Conservation (phyloP, 192 early-diverging fungal genomes). For the Phlyctochytrium planicorne region DNA sequence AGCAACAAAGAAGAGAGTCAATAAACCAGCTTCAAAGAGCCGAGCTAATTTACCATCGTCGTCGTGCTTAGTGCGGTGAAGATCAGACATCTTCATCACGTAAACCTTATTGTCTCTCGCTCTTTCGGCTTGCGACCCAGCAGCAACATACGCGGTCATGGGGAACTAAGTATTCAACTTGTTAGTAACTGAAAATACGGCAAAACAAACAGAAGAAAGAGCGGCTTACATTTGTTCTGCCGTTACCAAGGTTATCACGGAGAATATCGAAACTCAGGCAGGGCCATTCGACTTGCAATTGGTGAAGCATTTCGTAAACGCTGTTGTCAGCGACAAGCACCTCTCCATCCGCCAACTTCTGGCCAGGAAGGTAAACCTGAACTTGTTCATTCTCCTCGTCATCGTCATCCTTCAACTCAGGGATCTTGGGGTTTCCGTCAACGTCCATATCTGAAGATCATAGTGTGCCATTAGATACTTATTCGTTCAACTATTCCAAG, state of each 20-base stretch:
- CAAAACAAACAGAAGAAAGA: slow-evolving; percentile 8
- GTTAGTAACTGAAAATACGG: background rate
- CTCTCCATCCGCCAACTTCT: slow-evolving; percentile 80
- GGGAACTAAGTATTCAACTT: slow-evolving; percentile 62
- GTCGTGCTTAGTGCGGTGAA: slow-evolving; percentile 91
- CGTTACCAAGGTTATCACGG: slow-evolving; percentile 77
- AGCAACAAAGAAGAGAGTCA: background rate
- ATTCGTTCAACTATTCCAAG: too few species aligned
- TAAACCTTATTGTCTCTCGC: slow-evolving; percentile 86
- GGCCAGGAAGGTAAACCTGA: slow-evolving; percentile 87
- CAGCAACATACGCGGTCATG: slow-evolving; percentile 87
- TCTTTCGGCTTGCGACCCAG: slow-evolving; percentile 88
- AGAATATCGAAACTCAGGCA: slow-evolving; percentile 96
- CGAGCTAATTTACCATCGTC: slow-evolving; percentile 43
- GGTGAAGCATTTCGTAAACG: slow-evolving; percentile 97
- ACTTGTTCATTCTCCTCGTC: slow-evolving; percentile 58
- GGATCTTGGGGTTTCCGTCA: slow-evolving; percentile 22
- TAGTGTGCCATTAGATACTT: too few species aligned
- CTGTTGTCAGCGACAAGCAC: slow-evolving; percentile 91
- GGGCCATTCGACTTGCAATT: slow-evolving; percentile 90
- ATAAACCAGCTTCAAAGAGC: slow-evolving; percentile 15
- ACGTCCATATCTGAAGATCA: slow-evolving; percentile 51
- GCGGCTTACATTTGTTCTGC: slow-evolving; percentile 61
- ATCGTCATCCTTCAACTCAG: slow-evolving; percentile 54
- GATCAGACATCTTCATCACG: slow-evolving; percentile 92